These are phyloP conservation scores for Eutrema japonicum DNA, from an alignment of 345 rosid species.

Conservation along the genomic window DNA sequence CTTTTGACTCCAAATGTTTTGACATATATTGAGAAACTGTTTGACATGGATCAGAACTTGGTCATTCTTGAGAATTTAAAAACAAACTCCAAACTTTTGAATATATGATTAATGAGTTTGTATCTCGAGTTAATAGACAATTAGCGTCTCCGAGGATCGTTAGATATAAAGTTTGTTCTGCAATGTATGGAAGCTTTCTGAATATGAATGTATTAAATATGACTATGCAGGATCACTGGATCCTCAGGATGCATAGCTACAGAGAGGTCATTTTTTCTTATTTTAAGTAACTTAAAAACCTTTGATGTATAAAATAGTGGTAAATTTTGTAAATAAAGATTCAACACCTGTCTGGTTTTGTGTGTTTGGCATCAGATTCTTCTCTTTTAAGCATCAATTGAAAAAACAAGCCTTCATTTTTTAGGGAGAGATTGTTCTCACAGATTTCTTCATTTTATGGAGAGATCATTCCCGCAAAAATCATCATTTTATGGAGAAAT, in stretches of 20 bases:
- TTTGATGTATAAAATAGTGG: constrained; percentile 8
- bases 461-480: too few relatives aligned
- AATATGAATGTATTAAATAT: background rate
- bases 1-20: constrained; percentile 13
- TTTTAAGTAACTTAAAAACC: background rate
- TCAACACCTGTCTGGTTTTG: constrained; percentile 17
- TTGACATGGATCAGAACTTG: background rate
- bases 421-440: too few relatives aligned
- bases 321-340: constrained; percentile 7
- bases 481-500: too few relatives aligned
- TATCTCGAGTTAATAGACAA: background rate
- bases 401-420: background rate
- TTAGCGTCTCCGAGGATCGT: background rate
- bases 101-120: background rate
- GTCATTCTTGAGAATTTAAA: background rate
- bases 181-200: background rate
- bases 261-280: background rate
- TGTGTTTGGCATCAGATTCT: constrained; percentile 7
- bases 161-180: background rate
- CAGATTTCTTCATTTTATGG: too few relatives aligned
- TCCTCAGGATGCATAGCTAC: constrained; percentile 1
- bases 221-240: constrained; percentile 5
- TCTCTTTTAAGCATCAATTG: constrained; percentile 30
- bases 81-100: too few relatives aligned
- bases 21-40: background rate